Evolutionary conservation across 305 asterid genomes (phyloP).

Genomic region (Fraxinus angustifolia): DNA sequence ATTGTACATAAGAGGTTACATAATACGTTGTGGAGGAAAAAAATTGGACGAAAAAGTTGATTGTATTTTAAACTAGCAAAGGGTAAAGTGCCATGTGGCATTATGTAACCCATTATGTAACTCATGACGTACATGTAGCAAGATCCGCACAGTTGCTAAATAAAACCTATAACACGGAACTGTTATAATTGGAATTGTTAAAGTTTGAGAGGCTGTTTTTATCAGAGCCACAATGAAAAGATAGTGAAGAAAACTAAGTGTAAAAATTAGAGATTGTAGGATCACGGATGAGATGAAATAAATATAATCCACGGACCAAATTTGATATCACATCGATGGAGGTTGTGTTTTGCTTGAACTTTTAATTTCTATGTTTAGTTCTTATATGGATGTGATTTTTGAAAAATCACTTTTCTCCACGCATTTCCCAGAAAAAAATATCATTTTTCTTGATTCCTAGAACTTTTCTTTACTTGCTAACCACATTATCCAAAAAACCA

Average conservation of each 20-base stretch:
- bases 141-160: neutral
- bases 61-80: too few relatives aligned
- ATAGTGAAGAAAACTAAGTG: neutral
- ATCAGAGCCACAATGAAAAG: neutral
- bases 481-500: neutral
- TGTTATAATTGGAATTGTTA: neutral
- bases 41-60: too few relatives aligned
- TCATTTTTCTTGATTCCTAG: neutral
- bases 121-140: too few relatives aligned
- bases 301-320: neutral
- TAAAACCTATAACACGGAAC: neutral
- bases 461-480: neutral
- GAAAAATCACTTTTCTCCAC: neutral
- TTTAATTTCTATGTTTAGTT: neutral
- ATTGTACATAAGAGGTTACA: too few relatives aligned
- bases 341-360: neutral
- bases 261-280: neutral
- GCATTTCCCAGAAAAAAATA: too few relatives aligned
- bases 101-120: too few relatives aligned
- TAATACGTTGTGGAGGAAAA: too few relatives aligned
- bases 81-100: too few relatives aligned
- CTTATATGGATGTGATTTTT: neutral
- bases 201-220: neutral
- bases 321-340: neutral
- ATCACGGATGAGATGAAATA: neutral